Base-by-base conservation (phyloP, 2,329 filamentous ascomycete genomes). In the Ascomycota sp. region DNA sequence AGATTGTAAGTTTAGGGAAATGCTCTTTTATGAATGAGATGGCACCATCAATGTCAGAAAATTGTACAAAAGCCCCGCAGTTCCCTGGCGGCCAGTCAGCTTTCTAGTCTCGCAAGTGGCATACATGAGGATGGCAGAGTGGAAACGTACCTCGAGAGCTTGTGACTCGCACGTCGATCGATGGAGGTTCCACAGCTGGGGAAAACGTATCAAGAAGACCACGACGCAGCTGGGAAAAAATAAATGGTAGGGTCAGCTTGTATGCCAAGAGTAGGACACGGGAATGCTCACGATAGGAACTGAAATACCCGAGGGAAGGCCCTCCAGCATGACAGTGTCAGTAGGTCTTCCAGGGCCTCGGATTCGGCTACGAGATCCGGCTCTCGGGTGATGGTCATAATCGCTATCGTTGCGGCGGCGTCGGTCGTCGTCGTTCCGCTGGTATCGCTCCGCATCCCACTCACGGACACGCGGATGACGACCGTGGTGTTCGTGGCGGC, bases 251-350 rank as follows among this genome's bases (percentile, higher is more conserved):
- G 25, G 25, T 32, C 9, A 29, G 20, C 20, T 29, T 4, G 12
- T 20, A 29, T 5, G 20, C 27, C 7, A 13, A 3, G 7, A 12
- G 17, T 13, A 33, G 20, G 13, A 4, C 4, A 7, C 6, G n/a
- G 20, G 4, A 12, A 22, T 8, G 27, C 35, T 13, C n/a, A 68
- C 63, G 50, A 66, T 60, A 44, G 55, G 53, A 45, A 61, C 51
- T 34, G 59, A 57, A 34, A 65, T 50, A 32, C 56, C 56, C 33
- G 50, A 43, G 21, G 63, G 60, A 32, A 69, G 40, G 31, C 63
- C 63, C 40, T 70, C 65, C 26, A 70, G 49, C 31, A 69, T 65
- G 30, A 69, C 52, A 22, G 60, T 65, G 36, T 63, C 55, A 37
- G 53, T 62, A 21, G 61, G 60, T 33, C 40, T 43, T 29, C 55